These are phyloP conservation scores for Aspergillus homomorphus DNA, from an alignment of 495 filamentous ascomycete genomes.

Conservation along the genomic window DNA sequence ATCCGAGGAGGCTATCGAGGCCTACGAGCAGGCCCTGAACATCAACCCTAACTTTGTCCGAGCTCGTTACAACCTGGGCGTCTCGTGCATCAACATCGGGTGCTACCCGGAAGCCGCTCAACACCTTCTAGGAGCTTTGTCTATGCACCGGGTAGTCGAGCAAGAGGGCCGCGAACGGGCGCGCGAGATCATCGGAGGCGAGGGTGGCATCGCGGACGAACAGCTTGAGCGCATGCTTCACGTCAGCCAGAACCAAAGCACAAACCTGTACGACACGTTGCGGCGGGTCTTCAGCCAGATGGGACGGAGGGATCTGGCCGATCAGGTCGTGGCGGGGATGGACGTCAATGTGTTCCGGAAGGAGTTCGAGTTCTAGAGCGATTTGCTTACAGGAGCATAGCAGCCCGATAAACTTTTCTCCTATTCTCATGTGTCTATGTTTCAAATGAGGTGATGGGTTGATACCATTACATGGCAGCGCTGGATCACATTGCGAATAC, in stretches of 20 bases:
- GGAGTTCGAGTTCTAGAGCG: slow-evolving; percentile 69
- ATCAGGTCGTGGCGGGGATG: slow-evolving; percentile 81
- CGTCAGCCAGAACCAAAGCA: slow-evolving; percentile 83
- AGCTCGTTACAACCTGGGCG: slow-evolving; percentile 93
- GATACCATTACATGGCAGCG: background rate
- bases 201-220: slow-evolving; percentile 56
- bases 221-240: slow-evolving; percentile 76
- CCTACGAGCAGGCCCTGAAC: slow-evolving; percentile 86
- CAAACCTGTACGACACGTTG: slow-evolving; percentile 91
- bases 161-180: slow-evolving; percentile 78
- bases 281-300: slow-evolving; percentile 92
- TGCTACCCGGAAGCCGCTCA: slow-evolving; percentile 90
- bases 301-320: slow-evolving; percentile 81
- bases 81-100: slow-evolving; percentile 95
- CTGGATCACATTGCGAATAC: too few species aligned
- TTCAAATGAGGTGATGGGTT: background rate
- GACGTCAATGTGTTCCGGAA: slow-evolving; percentile 85
- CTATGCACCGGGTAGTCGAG: slow-evolving; percentile 97
- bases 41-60: slow-evolving; percentile 94
- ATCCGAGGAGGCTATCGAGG: slow-evolving; percentile 91
- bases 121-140: slow-evolving; percentile 86
- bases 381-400: background rate
- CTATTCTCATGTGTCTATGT: background rate
- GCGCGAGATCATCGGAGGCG: slow-evolving; percentile 70
- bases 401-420: background rate